Base-by-base conservation (phyloP, 352 stramenopile species). In the Pythium pectinolyticum region DNA sequence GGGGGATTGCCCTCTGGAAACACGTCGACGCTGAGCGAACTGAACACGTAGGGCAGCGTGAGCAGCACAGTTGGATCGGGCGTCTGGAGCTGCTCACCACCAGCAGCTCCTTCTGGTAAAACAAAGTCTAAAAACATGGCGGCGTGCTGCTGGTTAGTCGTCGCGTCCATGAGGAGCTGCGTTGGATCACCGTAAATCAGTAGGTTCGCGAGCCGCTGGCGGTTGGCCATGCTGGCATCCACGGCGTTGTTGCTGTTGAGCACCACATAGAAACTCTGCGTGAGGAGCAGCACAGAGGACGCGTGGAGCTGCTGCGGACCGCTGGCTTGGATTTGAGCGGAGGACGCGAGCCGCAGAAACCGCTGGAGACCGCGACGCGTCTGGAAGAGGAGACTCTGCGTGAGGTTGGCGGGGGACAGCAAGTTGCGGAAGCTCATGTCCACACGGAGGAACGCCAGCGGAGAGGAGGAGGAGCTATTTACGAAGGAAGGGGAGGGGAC, bases 51-150 rank as follows among this genome's bases (percentile, higher is more conserved):
- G 2, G 74, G 66, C 37, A 84, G 43, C 32, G 72, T 75, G 45
- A 72, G 63, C 22, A 65, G 49, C 31, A 57, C 32, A 0, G 31
- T 62, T 12, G 57, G 57, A 27, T 71, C 64, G 22, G 54, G 17
- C 19, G n/a, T n/a, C n/a, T n/a, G n/a, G n/a, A 30, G 20, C 12
- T 49, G 41, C 19, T 70, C 30, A 57, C 60, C 49, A 60, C 46
- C 68, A 3, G 80, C 70, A n/a, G n/a, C n/a, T n/a, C n/a, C n/a
- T n/a, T n/a, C n/a, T n/a, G n/a, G n/a, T n/a, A n/a, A n/a, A n/a
- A n/a, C n/a, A 25, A 67, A 78, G 46, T 88, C 79, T 19, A 88
- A 57, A 54, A 88, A 83, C 63, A 80, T 78, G 22, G 69, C 51
- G 10, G 76, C 60, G 12, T 50, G 43, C 24, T 50, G 22, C 22